Conservation (phyloP, 257 asterid species). For the Buddleja alternifolia region DNA sequence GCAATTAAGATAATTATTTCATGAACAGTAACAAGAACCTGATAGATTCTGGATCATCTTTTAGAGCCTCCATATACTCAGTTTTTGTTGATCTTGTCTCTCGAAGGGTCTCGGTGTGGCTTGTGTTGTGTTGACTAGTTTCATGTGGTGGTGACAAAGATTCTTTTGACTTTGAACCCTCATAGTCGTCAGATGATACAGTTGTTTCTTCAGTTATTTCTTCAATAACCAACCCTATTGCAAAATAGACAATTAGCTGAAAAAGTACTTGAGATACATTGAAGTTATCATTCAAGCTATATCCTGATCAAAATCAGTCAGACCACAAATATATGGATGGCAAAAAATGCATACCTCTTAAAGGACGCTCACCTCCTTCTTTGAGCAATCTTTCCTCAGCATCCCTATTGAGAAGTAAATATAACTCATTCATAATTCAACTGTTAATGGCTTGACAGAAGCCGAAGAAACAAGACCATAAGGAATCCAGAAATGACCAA, state of each 20-base stretch:
- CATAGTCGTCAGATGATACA: conserved; percentile 47
- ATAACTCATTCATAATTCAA: conserved; percentile 20
- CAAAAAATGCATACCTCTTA: conserved; percentile 57
- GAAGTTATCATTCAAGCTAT: conserved; percentile 12
- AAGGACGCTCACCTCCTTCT: conserved; percentile 52
- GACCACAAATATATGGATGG: conserved; percentile 1
- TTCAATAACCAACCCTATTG: conserved; percentile 76
- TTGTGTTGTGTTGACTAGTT: conserved; percentile 36
- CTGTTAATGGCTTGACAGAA: neutral
- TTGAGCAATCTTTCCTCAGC: conserved; percentile 60
- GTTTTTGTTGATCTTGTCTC: conserved; percentile 48
- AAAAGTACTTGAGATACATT: neutral
- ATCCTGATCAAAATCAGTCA: conserved; percentile 22
- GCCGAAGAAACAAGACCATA: conserved; percentile 7
- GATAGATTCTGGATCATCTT: conserved; percentile 80
- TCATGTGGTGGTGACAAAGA: conserved; percentile 42
- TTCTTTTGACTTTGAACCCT: conserved; percentile 34
- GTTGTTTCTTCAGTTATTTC: conserved; percentile 80
- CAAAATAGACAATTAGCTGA: conserved; percentile 23
- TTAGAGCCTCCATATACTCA: conserved; percentile 63
- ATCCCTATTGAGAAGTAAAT: conserved; percentile 54
- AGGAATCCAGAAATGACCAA: conserved; percentile 14
- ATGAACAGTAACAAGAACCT: conserved; percentile 46
- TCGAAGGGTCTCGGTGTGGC: conserved; percentile 38
- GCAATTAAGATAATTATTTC: neutral